Evolutionary conservation across 108 stramenopile species (phyloP).

Genomic region (Fistulifera pelliculosa): DNA sequence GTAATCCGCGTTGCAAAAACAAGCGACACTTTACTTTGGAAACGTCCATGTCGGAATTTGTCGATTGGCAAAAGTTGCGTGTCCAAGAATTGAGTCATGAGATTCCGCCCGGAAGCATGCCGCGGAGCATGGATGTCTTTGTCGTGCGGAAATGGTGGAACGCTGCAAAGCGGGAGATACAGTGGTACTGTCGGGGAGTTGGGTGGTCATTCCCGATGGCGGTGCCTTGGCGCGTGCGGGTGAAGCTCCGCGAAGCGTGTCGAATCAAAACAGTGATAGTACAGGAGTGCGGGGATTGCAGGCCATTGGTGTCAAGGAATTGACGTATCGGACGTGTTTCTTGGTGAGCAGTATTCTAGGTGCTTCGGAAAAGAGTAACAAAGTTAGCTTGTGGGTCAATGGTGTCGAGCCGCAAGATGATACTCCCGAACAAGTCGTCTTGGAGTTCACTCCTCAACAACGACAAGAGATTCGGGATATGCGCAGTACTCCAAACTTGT

Average conservation of each 20-base stretch:
- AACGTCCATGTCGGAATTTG: constrained; percentile 60
- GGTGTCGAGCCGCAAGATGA: constrained; percentile 30
- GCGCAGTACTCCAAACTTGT: constrained; percentile 52
- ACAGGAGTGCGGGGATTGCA: constrained; percentile 85
- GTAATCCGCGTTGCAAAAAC: constrained; percentile 84
- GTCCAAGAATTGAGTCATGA: constrained; percentile 98
- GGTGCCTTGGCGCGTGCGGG: constrained; percentile 82
- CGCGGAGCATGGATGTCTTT: constrained; percentile 86
- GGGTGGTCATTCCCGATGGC: constrained; percentile 94
- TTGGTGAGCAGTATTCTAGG: constrained; percentile 76
- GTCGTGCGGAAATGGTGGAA: constrained; percentile 96
- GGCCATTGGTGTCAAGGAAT: constrained; percentile 87
- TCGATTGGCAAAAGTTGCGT: constrained; percentile 96
- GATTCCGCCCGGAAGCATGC: constrained; percentile 97
- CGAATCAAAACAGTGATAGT: background rate
- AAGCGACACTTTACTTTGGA: constrained; percentile 70
- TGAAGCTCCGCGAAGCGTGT: constrained; percentile 45
- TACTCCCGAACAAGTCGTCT: constrained; percentile 68
- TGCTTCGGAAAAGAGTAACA: constrained; percentile 21
- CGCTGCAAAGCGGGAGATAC: constrained; percentile 96
- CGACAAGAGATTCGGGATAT: constrained; percentile 79
- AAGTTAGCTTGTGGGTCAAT: constrained; percentile 20
- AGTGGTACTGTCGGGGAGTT: constrained; percentile 79
- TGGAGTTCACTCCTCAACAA: constrained; percentile 83
- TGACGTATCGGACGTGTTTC: constrained; percentile 95